Evolutionary conservation across 2,329 filamentous ascomycete species (phyloP).

Genomic region (Neonectria faginata): DNA sequence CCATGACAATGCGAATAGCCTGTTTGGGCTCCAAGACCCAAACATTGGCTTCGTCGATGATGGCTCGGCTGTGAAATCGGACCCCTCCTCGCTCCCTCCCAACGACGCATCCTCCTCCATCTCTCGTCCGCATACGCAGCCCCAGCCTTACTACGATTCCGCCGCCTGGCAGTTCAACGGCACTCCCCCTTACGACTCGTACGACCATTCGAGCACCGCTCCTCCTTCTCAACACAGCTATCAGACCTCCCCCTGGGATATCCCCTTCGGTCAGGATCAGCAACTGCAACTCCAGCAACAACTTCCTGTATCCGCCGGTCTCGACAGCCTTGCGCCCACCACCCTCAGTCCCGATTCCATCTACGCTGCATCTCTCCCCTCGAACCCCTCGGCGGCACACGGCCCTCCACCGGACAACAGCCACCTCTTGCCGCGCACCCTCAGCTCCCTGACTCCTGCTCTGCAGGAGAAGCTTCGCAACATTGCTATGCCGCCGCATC

Average conservation of each 20-base stretch:
- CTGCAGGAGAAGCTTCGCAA: conserved; percentile 71
- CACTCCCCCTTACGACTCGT: conserved; percentile 61
- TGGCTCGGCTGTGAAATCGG: conserved; percentile 48
- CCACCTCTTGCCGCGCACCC: conserved; percentile 45
- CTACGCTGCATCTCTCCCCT: conserved; percentile 48
- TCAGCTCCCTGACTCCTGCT: conserved; percentile 62
- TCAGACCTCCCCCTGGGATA: conserved; percentile 51
- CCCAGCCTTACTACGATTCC: conserved; percentile 50
- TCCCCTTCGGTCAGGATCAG: conserved; percentile 47
- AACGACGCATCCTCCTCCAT: conserved; percentile 52
- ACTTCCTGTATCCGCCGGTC: conserved; percentile 49
- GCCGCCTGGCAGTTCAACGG: conserved; percentile 63
- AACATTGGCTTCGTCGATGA: conserved; percentile 54
- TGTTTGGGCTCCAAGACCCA: conserved; percentile 60
- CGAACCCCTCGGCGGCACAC: conserved; percentile 39
- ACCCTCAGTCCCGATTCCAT: conserved; percentile 53
- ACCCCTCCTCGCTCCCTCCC: conserved; percentile 46
- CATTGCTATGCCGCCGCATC: conserved; percentile 73
- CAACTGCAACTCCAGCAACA: conserved; percentile 50
- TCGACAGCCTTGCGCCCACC: conserved; percentile 49
- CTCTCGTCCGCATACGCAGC: conserved; percentile 41
- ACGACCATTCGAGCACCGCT: conserved; percentile 54
- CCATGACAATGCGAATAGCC: conserved; percentile 54
- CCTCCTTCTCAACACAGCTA: conserved; percentile 50
- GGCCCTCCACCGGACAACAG: conserved; percentile 48